Evolutionary conservation across 805 yeast genomes (phyloP), one percentile per base, ranked within the genome.

Genomic region (Starmerella bombicola): DNA sequence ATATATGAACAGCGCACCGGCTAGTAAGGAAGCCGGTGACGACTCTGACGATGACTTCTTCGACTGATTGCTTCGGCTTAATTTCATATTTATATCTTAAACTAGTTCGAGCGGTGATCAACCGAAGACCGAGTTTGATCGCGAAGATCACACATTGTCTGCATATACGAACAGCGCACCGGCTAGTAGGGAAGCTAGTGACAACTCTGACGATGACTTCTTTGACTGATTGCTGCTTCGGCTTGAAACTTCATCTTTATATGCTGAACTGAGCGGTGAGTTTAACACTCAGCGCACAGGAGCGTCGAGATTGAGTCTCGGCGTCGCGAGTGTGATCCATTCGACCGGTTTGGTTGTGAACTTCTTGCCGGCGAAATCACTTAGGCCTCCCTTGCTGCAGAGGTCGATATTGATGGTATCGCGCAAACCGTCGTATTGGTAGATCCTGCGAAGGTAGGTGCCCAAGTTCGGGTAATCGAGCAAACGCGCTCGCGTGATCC

Each of bases 401-500:
- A 25, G 25, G 20, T 24, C 3, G 8, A 33, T 10, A n/a, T 23
- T 22, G 24, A 24, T 25, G 5, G 25, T 26, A 7, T 34, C 26
- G 15, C 34, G 17, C 24, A 35, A 36, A 19, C 35, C 37, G 1
- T 31, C 24, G 4, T 19, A 16, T 34, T 47, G 45, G 63, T 86
- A 88, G 52, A 88, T 66, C 48, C 78, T 71, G 52, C 78, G 67
- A 46, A 85, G 60, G 93, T 95, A 88, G 46, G 72, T 62, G 62
- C 83, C 78, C 38, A 86, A 60, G 52, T 68, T 61, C 20, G 95
- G 94, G 59, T 73, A 88, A 49, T 83, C 80, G 37, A 53, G 60
- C 55, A 96, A 72, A 51, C 86, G 80, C 69, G 74, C 78, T 30
- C 61, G 60, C 82, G 85, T 61, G 93, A 81, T 28, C 61, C 83